Evolutionary conservation across 768 basidiomycete species (phyloP), one percentile per base, ranked within the genome.

Genomic region (Mycena belliarum): DNA sequence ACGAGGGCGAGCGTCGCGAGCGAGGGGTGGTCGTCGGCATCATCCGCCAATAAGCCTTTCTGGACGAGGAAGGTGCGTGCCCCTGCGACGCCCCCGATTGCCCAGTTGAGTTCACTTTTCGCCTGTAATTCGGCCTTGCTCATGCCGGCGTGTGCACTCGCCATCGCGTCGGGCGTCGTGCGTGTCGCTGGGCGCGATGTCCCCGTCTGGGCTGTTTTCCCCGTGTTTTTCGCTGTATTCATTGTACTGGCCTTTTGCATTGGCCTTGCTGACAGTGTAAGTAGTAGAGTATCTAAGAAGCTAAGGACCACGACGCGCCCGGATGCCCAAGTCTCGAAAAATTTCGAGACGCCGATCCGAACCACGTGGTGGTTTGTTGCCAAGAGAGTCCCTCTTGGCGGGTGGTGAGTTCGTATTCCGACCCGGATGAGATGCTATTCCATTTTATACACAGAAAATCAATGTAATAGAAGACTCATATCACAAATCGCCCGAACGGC

Each of bases 361-460:
- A 25, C 11, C 40, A 51, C 40, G 49, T 51, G 25, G 40, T 51
- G 49, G 49, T 51, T 51, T 51, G 49, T 51, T 41, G 49, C 37
- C 49, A 38, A 51, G 51, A 49, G 48, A n/a, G n/a, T n/a, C n/a
- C n/a, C n/a, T n/a, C n/a, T n/a, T n/a, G n/a, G n/a, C n/a, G n/a
- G n/a, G n/a, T n/a, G n/a, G n/a, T n/a, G n/a, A n/a, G n/a, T n/a
- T 25, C 8, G 16, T 5, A 26, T 7, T 45, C n/a, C n/a, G n/a
- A n/a, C n/a, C n/a, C n/a, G n/a, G n/a, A n/a, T n/a, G n/a, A n/a
- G n/a, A n/a, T n/a, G n/a, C n/a, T n/a, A n/a, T n/a, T n/a, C n/a
- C n/a, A n/a, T n/a, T n/a, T n/a, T n/a, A n/a, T n/a, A n/a, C n/a
- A n/a, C n/a, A n/a, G n/a, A n/a, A n/a, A n/a, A n/a, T n/a, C n/a